A percentile compares a stretch with the other conserved stretches of the same genome.
phyloP scores from a whole-genome alignment of 2,329 filamentous ascomycete genomes.

The Phialophora chinensis region DNA sequence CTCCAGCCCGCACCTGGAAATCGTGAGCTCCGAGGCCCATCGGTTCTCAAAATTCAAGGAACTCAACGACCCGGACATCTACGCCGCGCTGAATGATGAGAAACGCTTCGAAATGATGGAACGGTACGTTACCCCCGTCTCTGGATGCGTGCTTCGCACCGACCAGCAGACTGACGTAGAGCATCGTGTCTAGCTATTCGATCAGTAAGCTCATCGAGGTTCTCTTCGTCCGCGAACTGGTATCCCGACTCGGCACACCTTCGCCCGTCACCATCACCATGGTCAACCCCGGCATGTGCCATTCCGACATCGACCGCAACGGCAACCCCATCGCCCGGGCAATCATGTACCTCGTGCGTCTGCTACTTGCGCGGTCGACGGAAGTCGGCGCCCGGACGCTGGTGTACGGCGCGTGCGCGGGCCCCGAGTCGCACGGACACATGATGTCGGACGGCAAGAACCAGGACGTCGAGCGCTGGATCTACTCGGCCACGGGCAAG shows the following conservation, averaged over 20 bases:
- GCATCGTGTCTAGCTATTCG: slow-evolving; percentile 28
- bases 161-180: background rate
- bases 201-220: slow-evolving; percentile 37
- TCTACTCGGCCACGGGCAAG: slow-evolving; percentile 48
- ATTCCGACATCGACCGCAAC: slow-evolving; percentile 31
- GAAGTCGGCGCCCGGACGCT: slow-evolving; percentile 38
- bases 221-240: slow-evolving; percentile 37
- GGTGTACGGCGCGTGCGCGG: slow-evolving; percentile 31
- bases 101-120: slow-evolving; percentile 16
- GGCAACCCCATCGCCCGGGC: background rate
- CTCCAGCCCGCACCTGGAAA: slow-evolving; percentile 34
- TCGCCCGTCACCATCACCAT: slow-evolving; percentile 37
- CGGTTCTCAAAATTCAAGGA: slow-evolving; percentile 35
- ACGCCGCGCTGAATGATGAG: slow-evolving; percentile 27
- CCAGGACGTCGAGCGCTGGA: slow-evolving; percentile 44
- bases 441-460: slow-evolving; percentile 34
- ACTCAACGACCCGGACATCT: slow-evolving; percentile 32
- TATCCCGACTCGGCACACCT: slow-evolving; percentile 14
- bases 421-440: slow-evolving; percentile 25
- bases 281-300: slow-evolving; percentile 40
- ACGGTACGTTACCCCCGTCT: slow-evolving; percentile 7
- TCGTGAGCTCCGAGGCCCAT: slow-evolving; percentile 40
- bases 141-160: background rate
- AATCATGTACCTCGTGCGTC: slow-evolving; percentile 16
- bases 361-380: slow-evolving; percentile 31